Evolutionary conservation across 2,329 filamentous ascomycete species (phyloP).

Genomic region (Periconia digitata): DNA sequence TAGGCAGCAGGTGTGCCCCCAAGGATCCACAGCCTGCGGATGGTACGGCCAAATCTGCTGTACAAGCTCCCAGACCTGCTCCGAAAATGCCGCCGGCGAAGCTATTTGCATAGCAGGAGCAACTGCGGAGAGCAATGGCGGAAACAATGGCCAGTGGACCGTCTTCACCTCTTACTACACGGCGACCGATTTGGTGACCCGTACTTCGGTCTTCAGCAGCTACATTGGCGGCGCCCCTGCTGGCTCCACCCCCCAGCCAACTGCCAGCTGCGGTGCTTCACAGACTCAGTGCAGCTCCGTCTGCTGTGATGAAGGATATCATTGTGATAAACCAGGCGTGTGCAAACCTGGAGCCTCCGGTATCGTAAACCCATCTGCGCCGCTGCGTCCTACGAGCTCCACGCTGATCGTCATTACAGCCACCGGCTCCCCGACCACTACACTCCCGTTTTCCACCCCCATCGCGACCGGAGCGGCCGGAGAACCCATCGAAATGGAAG

Average conservation of each 20-base stretch:
- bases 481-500: slow-evolving; percentile 31
- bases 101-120: slow-evolving; percentile 36
- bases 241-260: slow-evolving; percentile 20
- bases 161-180: slow-evolving; percentile 61
- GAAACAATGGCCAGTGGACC: slow-evolving; percentile 52
- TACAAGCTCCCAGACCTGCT: slow-evolving; percentile 28
- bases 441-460: slow-evolving; percentile 53
- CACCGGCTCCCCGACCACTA: slow-evolving; percentile 50
- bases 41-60: slow-evolving; percentile 42
- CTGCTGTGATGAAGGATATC: slow-evolving; percentile 71
- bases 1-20: slow-evolving; percentile 17
- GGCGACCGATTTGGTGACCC: slow-evolving; percentile 56
- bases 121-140: slow-evolving; percentile 16
- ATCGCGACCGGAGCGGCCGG: slow-evolving; percentile 56
- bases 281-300: slow-evolving; percentile 66
- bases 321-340: slow-evolving; percentile 59
- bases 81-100: slow-evolving; percentile 36
- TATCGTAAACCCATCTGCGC: slow-evolving; percentile 52
- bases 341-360: slow-evolving; percentile 52
- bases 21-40: slow-evolving; percentile 30
- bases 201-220: slow-evolving; percentile 57
- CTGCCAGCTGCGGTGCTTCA: slow-evolving; percentile 49
- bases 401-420: slow-evolving; percentile 55
- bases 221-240: slow-evolving; percentile 10
- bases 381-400: slow-evolving; percentile 53